Evolutionary conservation across 345 rosid genomes (phyloP).

Genomic region (Acer campestre): DNA sequence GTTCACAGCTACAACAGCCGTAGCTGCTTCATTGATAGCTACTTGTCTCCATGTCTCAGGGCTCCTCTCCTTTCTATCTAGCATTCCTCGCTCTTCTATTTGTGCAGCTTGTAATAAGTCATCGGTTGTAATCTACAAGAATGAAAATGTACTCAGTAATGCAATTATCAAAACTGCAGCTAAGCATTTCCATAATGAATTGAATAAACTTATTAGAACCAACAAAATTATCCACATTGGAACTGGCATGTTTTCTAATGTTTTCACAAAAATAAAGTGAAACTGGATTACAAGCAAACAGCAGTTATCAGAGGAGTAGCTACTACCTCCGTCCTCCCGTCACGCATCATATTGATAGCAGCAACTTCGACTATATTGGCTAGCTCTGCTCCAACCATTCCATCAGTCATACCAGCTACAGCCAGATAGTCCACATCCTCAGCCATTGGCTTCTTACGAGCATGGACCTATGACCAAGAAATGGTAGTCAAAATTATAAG

Average conservation of each 20-base stretch:
- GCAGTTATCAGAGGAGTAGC: constrained; percentile 2
- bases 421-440: constrained; percentile 93
- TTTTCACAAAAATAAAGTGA: constrained; percentile 4
- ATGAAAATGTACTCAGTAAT: constrained; percentile 15
- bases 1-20: constrained; percentile 93
- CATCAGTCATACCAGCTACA: constrained; percentile 88
- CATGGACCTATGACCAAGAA: constrained; percentile 68
- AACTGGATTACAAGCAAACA: constrained; percentile 5
- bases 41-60: constrained; percentile 82
- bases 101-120: constrained; percentile 95
- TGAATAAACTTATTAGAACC: neutral
- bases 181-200: neutral
- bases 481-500: neutral
- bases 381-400: constrained; percentile 99
- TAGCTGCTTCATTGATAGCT: constrained; percentile 91
- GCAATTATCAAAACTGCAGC: constrained; percentile 1
- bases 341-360: constrained; percentile 92
- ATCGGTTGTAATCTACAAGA: constrained; percentile 87
- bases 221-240: neutral
- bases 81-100: constrained; percentile 94
- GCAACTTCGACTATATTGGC: constrained; percentile 94
- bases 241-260: constrained; percentile 1
- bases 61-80: constrained; percentile 84
- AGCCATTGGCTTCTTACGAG: constrained; percentile 94
- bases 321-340: constrained; percentile 84